phyloP scores from a whole-genome alignment of 495 filamentous ascomycete genomes.

The Zalerion maritima region DNA sequence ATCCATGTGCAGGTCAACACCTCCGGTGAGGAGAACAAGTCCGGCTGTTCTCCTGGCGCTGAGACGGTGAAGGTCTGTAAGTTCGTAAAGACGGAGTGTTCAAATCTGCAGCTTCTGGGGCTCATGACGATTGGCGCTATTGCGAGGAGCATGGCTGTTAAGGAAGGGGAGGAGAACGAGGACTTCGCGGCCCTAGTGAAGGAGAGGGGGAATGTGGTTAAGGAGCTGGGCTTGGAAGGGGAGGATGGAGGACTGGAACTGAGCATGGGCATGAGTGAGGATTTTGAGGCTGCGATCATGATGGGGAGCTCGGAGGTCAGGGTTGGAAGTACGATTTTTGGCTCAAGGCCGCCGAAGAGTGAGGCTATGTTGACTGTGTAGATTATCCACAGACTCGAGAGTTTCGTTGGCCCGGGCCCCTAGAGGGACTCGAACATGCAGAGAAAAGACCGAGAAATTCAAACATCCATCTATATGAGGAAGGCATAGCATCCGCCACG shows the following conservation, averaged over 20 bases:
- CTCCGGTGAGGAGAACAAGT: constrained; percentile 73
- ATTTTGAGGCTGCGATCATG: constrained; percentile 80
- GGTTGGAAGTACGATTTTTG: constrained; percentile 91
- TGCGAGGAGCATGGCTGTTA: constrained; percentile 56
- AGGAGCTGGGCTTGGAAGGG: constrained; percentile 26
- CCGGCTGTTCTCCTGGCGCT: constrained; percentile 53
- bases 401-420: no score
- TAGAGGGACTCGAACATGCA: no score
- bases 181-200: constrained; percentile 62
- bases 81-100: constrained; percentile 53
- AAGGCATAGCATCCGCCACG: no score
- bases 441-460: no score
- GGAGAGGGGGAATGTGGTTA: constrained; percentile 46
- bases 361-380: constrained; percentile 47
- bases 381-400: no score
- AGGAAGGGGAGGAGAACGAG: constrained; percentile 69
- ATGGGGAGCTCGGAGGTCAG: constrained; percentile 84
- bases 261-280: constrained; percentile 77
- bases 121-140: constrained; percentile 97
- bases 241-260: constrained; percentile 29
- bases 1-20: constrained; percentile 93
- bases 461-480: no score
- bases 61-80: constrained; percentile 46
- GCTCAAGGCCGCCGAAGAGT: constrained; percentile 55
- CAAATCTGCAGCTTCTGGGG: constrained; percentile 58